Evolutionary conservation across 2,329 filamentous ascomycete genomes (phyloP).

Genomic region (Seiridium cupressi): DNA sequence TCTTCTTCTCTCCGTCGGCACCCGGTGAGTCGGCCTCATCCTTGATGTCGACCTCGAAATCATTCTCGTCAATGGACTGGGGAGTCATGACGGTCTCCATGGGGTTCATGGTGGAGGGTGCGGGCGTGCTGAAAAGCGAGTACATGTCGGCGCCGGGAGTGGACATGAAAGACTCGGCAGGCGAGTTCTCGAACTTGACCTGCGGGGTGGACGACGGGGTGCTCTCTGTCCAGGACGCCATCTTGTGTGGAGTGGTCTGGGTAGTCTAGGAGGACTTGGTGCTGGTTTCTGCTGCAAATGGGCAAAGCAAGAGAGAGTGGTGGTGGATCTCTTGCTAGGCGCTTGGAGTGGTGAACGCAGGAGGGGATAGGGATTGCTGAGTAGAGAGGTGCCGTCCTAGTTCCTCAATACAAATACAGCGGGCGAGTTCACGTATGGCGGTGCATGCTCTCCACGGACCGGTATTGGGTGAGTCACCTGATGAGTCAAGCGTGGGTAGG

Average conservation of each 20-base stretch:
- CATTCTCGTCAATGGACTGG: conserved; percentile 34
- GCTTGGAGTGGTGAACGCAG: conserved; percentile 11
- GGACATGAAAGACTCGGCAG: conserved; percentile 53
- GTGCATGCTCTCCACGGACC: conserved; percentile 15
- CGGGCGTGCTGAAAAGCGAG: conserved; percentile 42
- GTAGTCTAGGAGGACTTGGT: conserved; percentile 23
- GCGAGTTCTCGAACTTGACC: conserved; percentile 53
- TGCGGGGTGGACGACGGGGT: conserved; percentile 34
- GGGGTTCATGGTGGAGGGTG: conserved; percentile 39
- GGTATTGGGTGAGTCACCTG: conserved; percentile 9
- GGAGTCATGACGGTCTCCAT: conserved; percentile 49
- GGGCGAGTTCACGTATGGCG: conserved; percentile 14
- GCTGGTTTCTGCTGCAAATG: conserved; percentile 11
- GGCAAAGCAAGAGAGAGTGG: conserved; percentile 15
- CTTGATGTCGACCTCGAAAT: conserved; percentile 17
- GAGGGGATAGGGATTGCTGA: conserved; percentile 8
- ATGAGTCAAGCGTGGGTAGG: conserved; percentile 14
- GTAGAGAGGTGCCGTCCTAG: conserved; percentile 35
- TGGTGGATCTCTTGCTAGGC: conserved; percentile 10
- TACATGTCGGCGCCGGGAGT: conserved; percentile 47
- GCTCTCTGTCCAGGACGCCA: conserved; percentile 39
- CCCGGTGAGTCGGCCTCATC: conserved; percentile 15
- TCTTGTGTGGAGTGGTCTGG: conserved; percentile 18
- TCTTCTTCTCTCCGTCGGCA: conserved; percentile 59
- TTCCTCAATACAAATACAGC: conserved; percentile 35